Evolutionary conservation across 140 eudicot genomes (phyloP).

Genomic region (Oenanthe javanica): DNA sequence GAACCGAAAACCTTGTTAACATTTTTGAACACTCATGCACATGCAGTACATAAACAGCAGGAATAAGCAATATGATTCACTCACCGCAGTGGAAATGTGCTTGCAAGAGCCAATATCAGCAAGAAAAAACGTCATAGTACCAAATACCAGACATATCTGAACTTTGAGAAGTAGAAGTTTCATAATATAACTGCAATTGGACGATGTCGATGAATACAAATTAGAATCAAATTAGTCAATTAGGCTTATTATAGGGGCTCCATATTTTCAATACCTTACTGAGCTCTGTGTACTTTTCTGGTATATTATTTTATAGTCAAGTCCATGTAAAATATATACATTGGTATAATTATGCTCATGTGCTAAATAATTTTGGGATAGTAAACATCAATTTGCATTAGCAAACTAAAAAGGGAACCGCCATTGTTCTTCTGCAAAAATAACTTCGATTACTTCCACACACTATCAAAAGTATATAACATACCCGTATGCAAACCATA

Average conservation of each 20-base stretch:
- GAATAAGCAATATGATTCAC: slow-evolving; percentile 5
- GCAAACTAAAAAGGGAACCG: neutral
- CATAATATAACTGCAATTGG: slow-evolving; percentile 25
- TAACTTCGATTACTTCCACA: neutral
- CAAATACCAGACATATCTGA: slow-evolving; percentile 26
- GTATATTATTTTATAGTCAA: neutral
- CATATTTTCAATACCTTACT: neutral
- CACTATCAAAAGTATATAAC: neutral
- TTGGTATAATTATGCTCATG: neutral
- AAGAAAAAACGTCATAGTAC: slow-evolving; percentile 25
- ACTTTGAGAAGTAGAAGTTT: slow-evolving; percentile 24
- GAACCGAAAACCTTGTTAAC: neutral
- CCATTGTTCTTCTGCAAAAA: neutral
- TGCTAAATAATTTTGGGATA: neutral
- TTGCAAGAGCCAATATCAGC: slow-evolving; percentile 20
- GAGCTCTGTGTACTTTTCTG: neutral
- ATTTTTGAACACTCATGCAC: neutral
- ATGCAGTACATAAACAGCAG: neutral
- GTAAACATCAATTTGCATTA: neutral
- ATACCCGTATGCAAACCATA: neutral
- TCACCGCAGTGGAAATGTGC: slow-evolving; percentile 20
- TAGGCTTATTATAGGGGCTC: neutral
- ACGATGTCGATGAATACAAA: neutral
- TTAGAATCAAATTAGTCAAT: neutral
- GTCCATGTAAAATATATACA: neutral